Conservation (phyloP, 2,329 filamentous ascomycete species). For the Botrytis paeoniae region DNA sequence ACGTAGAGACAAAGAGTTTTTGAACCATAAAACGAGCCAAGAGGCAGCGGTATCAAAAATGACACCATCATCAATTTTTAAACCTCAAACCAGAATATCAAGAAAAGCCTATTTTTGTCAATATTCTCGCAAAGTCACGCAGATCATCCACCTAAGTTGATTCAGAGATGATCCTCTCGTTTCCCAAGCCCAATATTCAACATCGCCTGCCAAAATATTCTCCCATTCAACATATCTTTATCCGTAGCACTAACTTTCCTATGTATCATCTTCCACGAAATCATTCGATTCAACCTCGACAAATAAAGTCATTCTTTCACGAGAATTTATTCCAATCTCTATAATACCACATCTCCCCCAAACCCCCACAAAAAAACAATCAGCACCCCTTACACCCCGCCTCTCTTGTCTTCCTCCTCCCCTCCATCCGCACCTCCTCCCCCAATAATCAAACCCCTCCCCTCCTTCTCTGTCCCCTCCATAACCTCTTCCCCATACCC, state of each 20-base stretch:
- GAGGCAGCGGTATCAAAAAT: not conserved
- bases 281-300: not conserved
- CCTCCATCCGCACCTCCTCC: not conserved
- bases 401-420: accelerated
- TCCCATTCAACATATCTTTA: not conserved
- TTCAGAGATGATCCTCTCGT: not conserved
- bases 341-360: not conserved
- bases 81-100: not conserved
- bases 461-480: not conserved
- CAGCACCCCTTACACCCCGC: not conserved
- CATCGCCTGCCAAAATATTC: not conserved
- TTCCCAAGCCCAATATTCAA: not conserved
- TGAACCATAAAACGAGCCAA: not conserved
- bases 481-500: not conserved
- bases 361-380: not conserved
- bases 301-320: not conserved
- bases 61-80: not conserved
- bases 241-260: no score
- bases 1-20: not conserved
- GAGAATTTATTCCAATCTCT: no score
- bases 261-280: not conserved
- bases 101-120: not conserved
- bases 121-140: not conserved
- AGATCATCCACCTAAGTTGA: not conserved
- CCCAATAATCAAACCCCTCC: not conserved